A percentile compares a stretch with the other conserved stretches of the same genome.
phyloP scores from a whole-genome alignment of 2,329 filamentous ascomycete genomes.

The Exophiala sp. region DNA sequence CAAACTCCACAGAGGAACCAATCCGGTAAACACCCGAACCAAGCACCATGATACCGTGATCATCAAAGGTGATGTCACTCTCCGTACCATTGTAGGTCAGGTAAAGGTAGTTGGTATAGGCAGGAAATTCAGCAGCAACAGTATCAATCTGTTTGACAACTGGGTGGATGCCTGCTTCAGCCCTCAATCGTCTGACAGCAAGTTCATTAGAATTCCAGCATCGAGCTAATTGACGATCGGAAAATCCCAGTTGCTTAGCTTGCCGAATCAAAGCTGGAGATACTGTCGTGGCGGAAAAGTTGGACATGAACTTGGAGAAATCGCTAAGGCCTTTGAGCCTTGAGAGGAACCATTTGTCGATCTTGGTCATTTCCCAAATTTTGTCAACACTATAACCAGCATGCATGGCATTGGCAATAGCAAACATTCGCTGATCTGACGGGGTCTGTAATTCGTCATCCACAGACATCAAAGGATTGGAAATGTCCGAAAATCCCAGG shows the following conservation, averaged over 20 bases:
- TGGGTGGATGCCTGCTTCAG: constrained; percentile 82
- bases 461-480: constrained; percentile 83
- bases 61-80: constrained; percentile 78
- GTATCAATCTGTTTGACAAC: constrained; percentile 98
- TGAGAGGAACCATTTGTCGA: constrained; percentile 97
- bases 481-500: constrained; percentile 85
- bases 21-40: constrained; percentile 96
- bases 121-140: constrained; percentile 93
- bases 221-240: constrained; percentile 85
- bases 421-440: constrained; percentile 94
- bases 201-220: constrained; percentile 95
- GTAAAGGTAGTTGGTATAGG: constrained; percentile 93
- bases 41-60: constrained; percentile 92
- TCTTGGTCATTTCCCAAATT: constrained; percentile 97
- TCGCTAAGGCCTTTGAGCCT: constrained; percentile 88
- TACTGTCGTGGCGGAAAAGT: constrained; percentile 64
- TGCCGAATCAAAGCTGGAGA: constrained; percentile 66
- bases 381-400: constrained; percentile 90
- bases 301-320: constrained; percentile 76
- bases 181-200: constrained; percentile 75
- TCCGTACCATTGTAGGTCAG: constrained; percentile 90
- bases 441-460: constrained; percentile 95
- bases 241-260: constrained; percentile 93
- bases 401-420: constrained; percentile 97
- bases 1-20: constrained; percentile 95